Conservation (phyloP, 768 basidiomycete genomes). For the Atractiella rhizophila region DNA sequence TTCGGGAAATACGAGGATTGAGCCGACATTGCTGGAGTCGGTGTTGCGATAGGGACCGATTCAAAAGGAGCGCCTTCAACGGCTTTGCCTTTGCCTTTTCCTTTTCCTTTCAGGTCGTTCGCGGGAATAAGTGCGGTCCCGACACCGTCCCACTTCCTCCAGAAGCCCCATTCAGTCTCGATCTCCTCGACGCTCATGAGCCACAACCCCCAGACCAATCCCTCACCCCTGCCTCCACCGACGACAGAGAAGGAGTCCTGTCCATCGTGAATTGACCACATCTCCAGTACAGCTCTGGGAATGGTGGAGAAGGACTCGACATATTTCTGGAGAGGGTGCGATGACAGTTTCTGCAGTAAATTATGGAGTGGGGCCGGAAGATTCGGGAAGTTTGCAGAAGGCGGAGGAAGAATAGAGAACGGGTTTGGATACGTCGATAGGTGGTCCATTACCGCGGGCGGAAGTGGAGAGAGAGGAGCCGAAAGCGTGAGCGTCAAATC, state of each 20-base stretch:
- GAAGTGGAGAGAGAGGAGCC: neutral
- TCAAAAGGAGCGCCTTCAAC: conserved; percentile 1
- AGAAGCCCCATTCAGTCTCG: conserved; percentile 82
- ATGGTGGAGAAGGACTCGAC: no score
- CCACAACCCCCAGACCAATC: conserved; percentile 86
- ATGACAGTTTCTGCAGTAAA: no score
- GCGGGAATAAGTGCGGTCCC: conserved; percentile 17
- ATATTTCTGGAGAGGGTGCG: no score
- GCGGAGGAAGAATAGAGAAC: no score
- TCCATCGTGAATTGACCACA: conserved; percentile 64
- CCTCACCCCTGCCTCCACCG: conserved; percentile 27
- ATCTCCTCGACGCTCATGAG: conserved; percentile 78
- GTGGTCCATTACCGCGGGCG: neutral
- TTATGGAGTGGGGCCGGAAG: no score
- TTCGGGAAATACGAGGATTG: neutral
- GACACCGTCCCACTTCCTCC: conserved; percentile 58
- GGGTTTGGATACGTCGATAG: no score
- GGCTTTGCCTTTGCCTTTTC: neutral
- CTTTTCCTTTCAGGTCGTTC: conserved; percentile 1
- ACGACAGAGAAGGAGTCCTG: conserved; percentile 78
- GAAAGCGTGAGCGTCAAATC: conserved; percentile 31
- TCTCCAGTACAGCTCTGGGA: conserved; percentile 68
- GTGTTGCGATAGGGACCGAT: neutral
- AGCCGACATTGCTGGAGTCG: neutral
- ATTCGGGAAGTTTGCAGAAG: no score